These are phyloP conservation scores for Cladorrhinum sp. DNA, from an alignment of 2,329 filamentous ascomycete species.

Conservation along the genomic window DNA sequence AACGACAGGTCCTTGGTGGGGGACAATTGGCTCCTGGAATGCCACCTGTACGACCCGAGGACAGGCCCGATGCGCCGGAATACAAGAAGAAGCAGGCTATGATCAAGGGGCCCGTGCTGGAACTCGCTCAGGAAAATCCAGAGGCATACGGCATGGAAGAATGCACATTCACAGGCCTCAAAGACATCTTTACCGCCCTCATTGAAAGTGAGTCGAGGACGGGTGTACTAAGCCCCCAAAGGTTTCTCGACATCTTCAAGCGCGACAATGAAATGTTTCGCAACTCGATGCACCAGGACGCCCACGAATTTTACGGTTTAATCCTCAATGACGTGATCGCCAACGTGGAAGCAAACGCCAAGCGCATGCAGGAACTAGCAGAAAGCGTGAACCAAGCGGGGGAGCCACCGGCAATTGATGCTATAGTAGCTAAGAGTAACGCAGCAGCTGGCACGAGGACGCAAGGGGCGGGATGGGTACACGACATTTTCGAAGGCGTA, in stretches of 20 bases:
- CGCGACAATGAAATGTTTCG: conserved; percentile 97
- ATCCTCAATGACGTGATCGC: conserved; percentile 94
- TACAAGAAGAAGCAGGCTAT: conserved; percentile 98
- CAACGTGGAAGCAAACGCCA: conserved; percentile 86
- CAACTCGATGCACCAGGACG: conserved; percentile 96
- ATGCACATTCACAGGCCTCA: conserved; percentile 88
- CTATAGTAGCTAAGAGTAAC: conserved; percentile 30
- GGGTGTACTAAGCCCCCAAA: conserved; percentile 86
- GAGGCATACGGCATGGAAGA: conserved; percentile 87
- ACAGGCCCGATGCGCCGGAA: conserved; percentile 91
- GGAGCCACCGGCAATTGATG: conserved; percentile 48
- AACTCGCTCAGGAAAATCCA: conserved; percentile 77
- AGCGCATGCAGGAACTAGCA: conserved; percentile 54
- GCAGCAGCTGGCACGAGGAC: conserved; percentile 46
- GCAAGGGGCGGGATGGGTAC: conserved; percentile 80
- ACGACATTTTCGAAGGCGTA: conserved; percentile 93
- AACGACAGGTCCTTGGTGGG: conserved; percentile 52
- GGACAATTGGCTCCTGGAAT: conserved; percentile 54
- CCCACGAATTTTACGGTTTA: conserved; percentile 93
- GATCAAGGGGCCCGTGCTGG: conserved; percentile 79
- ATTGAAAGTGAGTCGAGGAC: conserved; percentile 78
- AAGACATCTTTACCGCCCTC: conserved; percentile 92
- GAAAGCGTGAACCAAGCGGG: conserved; percentile 41
- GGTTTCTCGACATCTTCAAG: conserved; percentile 90
- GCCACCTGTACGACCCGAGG: conserved; percentile 68